Evolutionary conservation across 305 asterid species (phyloP), one percentile per base, ranked within the genome.

Genomic region (Lippia alba): DNA sequence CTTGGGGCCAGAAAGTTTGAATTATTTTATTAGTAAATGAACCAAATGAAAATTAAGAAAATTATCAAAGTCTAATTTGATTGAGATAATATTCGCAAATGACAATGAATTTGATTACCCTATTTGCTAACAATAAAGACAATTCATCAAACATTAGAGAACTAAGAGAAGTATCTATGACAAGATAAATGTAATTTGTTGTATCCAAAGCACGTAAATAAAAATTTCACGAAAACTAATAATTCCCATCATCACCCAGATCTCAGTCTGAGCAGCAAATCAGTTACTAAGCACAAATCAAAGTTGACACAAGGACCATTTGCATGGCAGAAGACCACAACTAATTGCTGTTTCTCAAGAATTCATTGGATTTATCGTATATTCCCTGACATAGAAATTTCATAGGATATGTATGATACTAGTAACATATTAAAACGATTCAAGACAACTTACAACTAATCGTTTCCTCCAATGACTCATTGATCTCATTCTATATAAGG

Each of bases 381-480:
- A 48, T 55, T 60, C 17, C 17, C 19, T 32, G 15, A 17, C 34
- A n/a, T 3, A 61, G 1, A 57, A 62, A 50, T 9, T 14, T 20
- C 24, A 49, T 16, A 61, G 41, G 14, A 44, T 17, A 55, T 11
- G 2, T 12, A 41, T 49, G n/a, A 24, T 56, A 55, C 40, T 56
- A 64, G 46, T 69, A 69, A n/a, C 56, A 5, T 12, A 49, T 48
- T 11, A 4, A 57, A 73, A 74, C 24, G 41, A 30, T 50, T 62
- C 40, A 34, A 59, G 81, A 60, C 55, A 61, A 92, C 99, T 90
- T 85, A 95, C 99, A 82, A 92, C 89, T 73, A 95, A 80, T 76
- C 74, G 81, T 76, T 85, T 80, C 85, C 99, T 90, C 98, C 96
- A 92, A 54, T 84, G 83, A 59, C 78, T 79, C 74, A 67, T 75